A percentile compares a stretch with the other conserved stretches of the same genome.
These are phyloP conservation scores for Cystofilobasidium capitatum DNA, from an alignment of 768 basidiomycete genomes.

Conservation along the genomic window DNA sequence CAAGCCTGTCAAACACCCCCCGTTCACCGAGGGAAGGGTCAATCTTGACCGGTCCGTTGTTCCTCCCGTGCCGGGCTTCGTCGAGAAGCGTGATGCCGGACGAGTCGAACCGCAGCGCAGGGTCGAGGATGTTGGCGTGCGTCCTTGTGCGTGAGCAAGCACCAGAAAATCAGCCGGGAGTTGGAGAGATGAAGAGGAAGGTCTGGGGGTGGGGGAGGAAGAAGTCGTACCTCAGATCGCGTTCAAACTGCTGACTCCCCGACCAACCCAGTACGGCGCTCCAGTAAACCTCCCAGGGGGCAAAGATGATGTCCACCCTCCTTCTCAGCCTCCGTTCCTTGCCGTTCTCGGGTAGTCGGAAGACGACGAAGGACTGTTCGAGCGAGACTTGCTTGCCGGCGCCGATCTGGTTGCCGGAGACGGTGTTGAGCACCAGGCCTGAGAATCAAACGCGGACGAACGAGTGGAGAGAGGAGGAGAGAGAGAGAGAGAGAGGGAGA, in stretches of 20 bases:
- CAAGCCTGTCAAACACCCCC: constrained; percentile 63
- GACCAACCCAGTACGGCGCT: constrained; percentile 86
- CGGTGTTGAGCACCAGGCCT: constrained; percentile 8
- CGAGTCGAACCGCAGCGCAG: constrained; percentile 63
- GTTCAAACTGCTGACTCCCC: constrained; percentile 80
- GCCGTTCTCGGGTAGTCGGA: constrained; percentile 49
- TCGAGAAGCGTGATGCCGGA: constrained; percentile 48
- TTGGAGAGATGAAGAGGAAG: constrained; percentile 13
- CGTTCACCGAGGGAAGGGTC: constrained; percentile 59
- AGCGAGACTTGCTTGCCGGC: constrained; percentile 51
- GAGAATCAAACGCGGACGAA: constrained; percentile 30
- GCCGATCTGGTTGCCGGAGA: constrained; percentile 24
- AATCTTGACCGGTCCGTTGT: constrained; percentile 10
- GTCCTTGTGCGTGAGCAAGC: background rate
- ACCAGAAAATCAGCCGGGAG: background rate
- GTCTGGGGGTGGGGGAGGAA: constrained; percentile 41
- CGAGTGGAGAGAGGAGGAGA: constrained; percentile 9
- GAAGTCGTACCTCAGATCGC: constrained; percentile 70
- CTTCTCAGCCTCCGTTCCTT: constrained; percentile 47
- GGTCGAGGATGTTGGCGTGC: constrained; percentile 44
- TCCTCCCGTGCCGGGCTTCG: background rate
- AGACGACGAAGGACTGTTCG: constrained; percentile 75
- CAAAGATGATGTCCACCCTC: constrained; percentile 75
- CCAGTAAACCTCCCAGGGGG: constrained; percentile 64
- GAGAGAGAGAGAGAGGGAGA: background rate